Conservation (phyloP, 306 rosid genomes). For the Begonia peltatifolia region DNA sequence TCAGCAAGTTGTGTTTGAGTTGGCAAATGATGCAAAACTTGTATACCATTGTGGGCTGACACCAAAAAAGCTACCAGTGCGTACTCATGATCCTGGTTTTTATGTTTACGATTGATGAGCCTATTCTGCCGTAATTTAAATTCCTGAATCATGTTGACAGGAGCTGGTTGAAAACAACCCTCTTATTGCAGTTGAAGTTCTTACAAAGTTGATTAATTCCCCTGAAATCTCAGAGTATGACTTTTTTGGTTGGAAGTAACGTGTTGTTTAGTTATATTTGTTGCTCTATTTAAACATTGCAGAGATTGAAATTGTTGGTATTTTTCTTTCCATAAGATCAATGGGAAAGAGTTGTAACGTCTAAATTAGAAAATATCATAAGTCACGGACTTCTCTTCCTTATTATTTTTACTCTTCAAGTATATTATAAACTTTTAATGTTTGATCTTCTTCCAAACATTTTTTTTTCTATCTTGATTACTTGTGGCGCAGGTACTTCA, state of each 20-base stretch:
- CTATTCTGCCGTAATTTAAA: constrained; percentile 6
- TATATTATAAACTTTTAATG: no score
- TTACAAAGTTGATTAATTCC: constrained; percentile 77
- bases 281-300: not conserved
- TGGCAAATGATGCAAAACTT: constrained; percentile 73
- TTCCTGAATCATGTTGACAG: constrained; percentile 27
- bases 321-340: no score
- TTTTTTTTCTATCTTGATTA: constrained; percentile 13
- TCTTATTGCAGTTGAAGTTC: constrained; percentile 88
- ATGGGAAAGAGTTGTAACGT: no score
- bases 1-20: constrained; percentile 77
- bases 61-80: constrained; percentile 87
- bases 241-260: not conserved
- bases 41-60: constrained; percentile 95
- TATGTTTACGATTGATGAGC: not conserved
- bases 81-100: constrained; percentile 11
- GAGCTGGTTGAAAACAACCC: constrained; percentile 96
- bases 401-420: not conserved
- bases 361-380: no score
- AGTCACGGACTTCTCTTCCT: not conserved
- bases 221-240: constrained; percentile 86
- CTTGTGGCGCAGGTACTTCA: constrained; percentile 68
- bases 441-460: no score
- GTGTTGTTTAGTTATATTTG: not conserved
- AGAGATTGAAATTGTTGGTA: no score